Evolutionary conservation across 108 stramenopile species (phyloP).

Genomic region (Cafeteria roenbergensis): DNA sequence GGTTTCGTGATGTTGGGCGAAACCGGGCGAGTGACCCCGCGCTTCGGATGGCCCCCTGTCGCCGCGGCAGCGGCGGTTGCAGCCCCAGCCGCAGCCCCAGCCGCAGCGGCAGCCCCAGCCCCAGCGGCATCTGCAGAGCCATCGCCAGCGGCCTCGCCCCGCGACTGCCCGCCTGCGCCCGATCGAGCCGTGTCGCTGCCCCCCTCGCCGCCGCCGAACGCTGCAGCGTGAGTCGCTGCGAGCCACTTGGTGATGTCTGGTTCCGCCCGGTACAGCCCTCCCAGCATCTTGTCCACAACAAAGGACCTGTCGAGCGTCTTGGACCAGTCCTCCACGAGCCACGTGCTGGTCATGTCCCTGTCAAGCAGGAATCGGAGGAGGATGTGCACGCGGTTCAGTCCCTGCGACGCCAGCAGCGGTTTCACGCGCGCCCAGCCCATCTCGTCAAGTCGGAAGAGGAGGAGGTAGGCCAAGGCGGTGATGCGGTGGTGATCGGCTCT

Average conservation of each 20-base stretch:
- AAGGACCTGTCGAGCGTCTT: conserved; percentile 12
- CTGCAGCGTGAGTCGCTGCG: conserved; percentile 1
- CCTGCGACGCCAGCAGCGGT: conserved; percentile 20
- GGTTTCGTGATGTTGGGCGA: conserved; percentile 28
- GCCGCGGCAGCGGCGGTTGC: conserved; percentile 17
- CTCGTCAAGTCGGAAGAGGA: conserved; percentile 45
- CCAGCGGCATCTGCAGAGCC: conserved; percentile 6
- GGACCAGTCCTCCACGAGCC: conserved; percentile 16
- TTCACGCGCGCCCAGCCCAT: conserved; percentile 30
- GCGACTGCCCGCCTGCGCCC: neutral
- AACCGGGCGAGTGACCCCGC: conserved; percentile 15
- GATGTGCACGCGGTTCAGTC: conserved; percentile 35
- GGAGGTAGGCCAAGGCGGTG: conserved; percentile 40
- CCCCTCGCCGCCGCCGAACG: conserved; percentile 1
- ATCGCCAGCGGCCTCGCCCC: neutral
- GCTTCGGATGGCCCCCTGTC: conserved; percentile 20
- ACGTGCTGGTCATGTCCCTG: conserved; percentile 7
- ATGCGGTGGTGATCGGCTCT: conserved; percentile 42
- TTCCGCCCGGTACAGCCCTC: neutral
- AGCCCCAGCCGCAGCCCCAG: neutral
- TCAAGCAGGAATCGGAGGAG: conserved; percentile 38
- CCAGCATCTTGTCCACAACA: conserved; percentile 2
- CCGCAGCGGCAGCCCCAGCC: neutral
- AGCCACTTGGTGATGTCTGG: neutral
- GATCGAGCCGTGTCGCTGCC: neutral